Evolutionary conservation across 2,329 filamentous ascomycete genomes (phyloP).

Genomic region (Apiospora arundinis): DNA sequence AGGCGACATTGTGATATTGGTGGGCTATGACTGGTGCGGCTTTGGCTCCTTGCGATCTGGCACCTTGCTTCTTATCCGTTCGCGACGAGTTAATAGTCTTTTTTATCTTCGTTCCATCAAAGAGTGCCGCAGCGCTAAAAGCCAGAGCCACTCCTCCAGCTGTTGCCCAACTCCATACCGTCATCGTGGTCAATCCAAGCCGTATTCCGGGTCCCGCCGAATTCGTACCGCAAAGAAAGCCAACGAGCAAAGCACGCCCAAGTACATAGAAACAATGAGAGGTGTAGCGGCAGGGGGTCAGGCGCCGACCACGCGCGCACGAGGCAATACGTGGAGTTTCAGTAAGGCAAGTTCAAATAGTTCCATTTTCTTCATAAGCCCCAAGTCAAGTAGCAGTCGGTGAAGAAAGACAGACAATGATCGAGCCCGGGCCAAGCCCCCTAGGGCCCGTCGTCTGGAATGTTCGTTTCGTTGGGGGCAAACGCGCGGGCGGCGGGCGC

Average conservation of each 20-base stretch:
- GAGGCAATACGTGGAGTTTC: conserved; percentile 49
- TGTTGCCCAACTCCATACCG: background rate
- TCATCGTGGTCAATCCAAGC: background rate
- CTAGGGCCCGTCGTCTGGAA: conserved; percentile 4
- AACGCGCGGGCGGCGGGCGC: background rate
- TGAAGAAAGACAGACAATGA: background rate
- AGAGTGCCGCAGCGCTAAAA: background rate
- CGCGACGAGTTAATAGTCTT: background rate
- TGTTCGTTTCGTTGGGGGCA: conserved; percentile 2
- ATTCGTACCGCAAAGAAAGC: background rate
- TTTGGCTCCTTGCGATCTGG: conserved; percentile 2
- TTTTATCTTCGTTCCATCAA: background rate
- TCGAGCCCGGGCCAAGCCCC: conserved; percentile 7
- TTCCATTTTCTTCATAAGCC: conserved; percentile 1
- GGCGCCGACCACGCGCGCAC: conserved; percentile 38
- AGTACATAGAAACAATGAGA: conserved; percentile 34
- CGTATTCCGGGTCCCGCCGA: background rate
- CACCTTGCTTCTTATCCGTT: background rate
- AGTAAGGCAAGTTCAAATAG: conserved; percentile 35
- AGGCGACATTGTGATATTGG: background rate
- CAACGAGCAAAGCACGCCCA: background rate
- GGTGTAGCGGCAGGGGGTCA: conserved; percentile 45
- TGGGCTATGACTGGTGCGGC: conserved; percentile 14
- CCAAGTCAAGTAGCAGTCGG: background rate
- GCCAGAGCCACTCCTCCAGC: background rate